These are phyloP conservation scores for Triglochin maritima DNA, from an alignment of 106 monocot species.

Conservation along the genomic window DNA sequence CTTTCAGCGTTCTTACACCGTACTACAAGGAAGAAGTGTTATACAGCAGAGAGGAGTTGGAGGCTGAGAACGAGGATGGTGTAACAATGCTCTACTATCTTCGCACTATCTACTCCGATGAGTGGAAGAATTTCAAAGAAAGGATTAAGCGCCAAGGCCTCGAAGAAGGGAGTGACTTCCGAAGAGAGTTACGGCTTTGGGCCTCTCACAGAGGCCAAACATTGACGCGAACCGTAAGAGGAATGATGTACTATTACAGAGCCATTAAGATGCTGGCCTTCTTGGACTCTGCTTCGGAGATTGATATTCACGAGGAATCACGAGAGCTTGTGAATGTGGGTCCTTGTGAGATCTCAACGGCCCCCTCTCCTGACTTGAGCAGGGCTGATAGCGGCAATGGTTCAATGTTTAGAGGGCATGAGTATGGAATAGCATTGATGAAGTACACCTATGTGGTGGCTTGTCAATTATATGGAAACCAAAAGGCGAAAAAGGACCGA, in stretches of 20 bases:
- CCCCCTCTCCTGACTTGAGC: slow-evolving; percentile 1
- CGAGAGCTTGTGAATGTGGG: background rate
- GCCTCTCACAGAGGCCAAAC: slow-evolving; percentile 22
- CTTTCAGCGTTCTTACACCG: slow-evolving; percentile 23
- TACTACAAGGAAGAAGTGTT: slow-evolving; percentile 27
- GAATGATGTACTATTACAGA: slow-evolving; percentile 29
- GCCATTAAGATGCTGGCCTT: slow-evolving; percentile 22
- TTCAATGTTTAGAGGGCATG: slow-evolving; percentile 5
- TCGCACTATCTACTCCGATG: slow-evolving; percentile 21
- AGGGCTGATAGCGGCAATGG: slow-evolving; percentile 1
- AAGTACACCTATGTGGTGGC: slow-evolving; percentile 23
- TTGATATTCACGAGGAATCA: slow-evolving; percentile 14
- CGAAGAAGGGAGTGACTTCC: slow-evolving; percentile 8
- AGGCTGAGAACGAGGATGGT: slow-evolving; percentile 20
- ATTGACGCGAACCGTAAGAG: slow-evolving; percentile 16
- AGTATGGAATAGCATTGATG: slow-evolving; percentile 22
- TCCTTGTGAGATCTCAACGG: background rate
- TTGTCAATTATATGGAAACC: slow-evolving; percentile 22
- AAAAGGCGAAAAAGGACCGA: slow-evolving; percentile 22
- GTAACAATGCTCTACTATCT: slow-evolving; percentile 23
- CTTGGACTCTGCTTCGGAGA: slow-evolving; percentile 18
- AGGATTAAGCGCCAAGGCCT: slow-evolving; percentile 16
- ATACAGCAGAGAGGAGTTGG: slow-evolving; percentile 13
- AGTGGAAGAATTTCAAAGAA: slow-evolving; percentile 23
- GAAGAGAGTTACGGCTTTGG: slow-evolving; percentile 22